phyloP scores from a whole-genome alignment of 805 yeast species.

The Lachancea mirantina region DNA sequence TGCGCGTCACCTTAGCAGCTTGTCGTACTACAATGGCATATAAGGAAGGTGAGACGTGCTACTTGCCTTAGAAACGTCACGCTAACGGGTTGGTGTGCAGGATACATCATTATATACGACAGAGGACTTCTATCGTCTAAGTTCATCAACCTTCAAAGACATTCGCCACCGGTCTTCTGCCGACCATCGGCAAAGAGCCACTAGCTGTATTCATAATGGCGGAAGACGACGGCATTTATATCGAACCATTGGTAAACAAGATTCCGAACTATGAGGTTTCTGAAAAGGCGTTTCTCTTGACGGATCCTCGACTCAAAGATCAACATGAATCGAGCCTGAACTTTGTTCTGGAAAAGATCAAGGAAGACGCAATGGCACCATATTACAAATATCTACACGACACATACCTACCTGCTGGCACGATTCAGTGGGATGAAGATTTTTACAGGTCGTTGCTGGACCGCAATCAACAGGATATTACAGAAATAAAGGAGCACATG shows the following conservation, averaged over 20 bases:
- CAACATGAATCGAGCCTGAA: conserved; percentile 39
- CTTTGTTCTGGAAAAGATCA: conserved; percentile 48
- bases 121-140: too few species aligned
- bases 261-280: conserved; percentile 80
- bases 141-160: too few species aligned
- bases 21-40: too few species aligned
- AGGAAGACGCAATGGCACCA: conserved; percentile 65
- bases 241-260: conserved; percentile 31
- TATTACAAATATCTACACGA: conserved; percentile 64
- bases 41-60: too few species aligned
- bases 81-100: too few species aligned
- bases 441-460: conserved; percentile 45
- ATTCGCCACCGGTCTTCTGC: too few species aligned
- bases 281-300: conserved; percentile 66
- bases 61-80: too few species aligned
- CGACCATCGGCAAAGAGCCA: too few species aligned
- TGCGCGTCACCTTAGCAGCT: too few species aligned
- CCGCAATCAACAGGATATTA: conserved; percentile 50
- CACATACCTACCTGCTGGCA: conserved; percentile 32
- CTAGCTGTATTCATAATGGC: too few species aligned
- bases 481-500: conserved; percentile 38
- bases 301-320: conserved; percentile 32
- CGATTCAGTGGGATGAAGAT: conserved; percentile 51
- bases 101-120: too few species aligned
- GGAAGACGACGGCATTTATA: conserved; percentile 17